Evolutionary conservation across 306 rosid species (phyloP).

Genomic region (Cucurbita ficifolia): DNA sequence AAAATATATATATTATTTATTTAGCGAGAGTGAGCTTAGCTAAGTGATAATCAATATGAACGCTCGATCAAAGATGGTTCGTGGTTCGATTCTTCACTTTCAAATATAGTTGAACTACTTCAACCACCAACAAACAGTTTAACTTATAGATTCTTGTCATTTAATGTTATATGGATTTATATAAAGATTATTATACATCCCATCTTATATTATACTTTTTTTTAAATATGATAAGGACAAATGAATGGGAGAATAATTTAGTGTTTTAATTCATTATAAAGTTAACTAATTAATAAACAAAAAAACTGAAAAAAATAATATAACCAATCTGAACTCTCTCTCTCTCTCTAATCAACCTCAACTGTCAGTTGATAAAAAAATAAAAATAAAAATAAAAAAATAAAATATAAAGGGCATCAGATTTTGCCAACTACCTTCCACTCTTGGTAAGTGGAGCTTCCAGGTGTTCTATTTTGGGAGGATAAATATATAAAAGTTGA

Average conservation of each 20-base stretch:
- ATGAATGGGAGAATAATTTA: background rate
- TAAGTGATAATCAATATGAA: too few species aligned
- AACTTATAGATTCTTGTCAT: background rate
- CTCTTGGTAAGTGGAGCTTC: slow-evolving; percentile 3
- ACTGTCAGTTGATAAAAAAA: background rate
- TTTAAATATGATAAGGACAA: background rate
- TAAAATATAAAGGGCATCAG: background rate
- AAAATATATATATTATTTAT: too few species aligned
- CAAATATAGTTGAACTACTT: background rate
- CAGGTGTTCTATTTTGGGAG: slow-evolving; percentile 1
- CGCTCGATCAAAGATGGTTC: too few species aligned
- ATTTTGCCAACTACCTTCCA: slow-evolving; percentile 1
- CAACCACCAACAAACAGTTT: background rate
- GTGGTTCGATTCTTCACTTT: too few species aligned
- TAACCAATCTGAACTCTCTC: background rate
- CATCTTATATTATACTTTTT: background rate
- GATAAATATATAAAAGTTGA: background rate
- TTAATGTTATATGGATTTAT: background rate
- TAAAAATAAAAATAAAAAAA: background rate
- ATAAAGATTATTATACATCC: background rate
- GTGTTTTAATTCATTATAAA: background rate
- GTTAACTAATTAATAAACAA: background rate
- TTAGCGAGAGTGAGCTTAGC: too few species aligned
- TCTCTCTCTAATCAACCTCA: too few species aligned
- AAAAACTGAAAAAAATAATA: background rate